These are phyloP conservation scores for Aquilaria sinensis DNA, from an alignment of 345 rosid species.

Conservation along the genomic window DNA sequence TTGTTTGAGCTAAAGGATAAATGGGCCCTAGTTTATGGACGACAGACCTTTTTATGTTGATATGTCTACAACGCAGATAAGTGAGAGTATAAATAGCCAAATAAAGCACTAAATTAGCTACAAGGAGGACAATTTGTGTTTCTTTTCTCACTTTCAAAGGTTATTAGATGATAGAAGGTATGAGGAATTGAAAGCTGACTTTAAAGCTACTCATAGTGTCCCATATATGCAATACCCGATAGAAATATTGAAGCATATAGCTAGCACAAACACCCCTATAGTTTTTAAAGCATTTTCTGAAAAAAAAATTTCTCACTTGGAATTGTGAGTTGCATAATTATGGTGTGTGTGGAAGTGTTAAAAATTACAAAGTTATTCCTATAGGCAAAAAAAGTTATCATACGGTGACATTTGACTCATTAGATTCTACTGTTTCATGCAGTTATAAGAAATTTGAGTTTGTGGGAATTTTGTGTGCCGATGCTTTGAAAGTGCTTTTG, in stretches of 20 bases:
- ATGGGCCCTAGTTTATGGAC: slow-evolving; percentile 28
- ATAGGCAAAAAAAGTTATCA: slow-evolving; percentile 18
- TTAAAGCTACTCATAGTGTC: slow-evolving; percentile 12
- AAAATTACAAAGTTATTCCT: slow-evolving; percentile 23
- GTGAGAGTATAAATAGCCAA: slow-evolving; percentile 15
- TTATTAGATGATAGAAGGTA: slow-evolving; percentile 24
- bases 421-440: slow-evolving; percentile 19
- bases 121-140: slow-evolving; percentile 21
- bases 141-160: slow-evolving; percentile 25
- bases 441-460: slow-evolving; percentile 31
- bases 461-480: slow-evolving; percentile 29
- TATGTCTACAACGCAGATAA: slow-evolving; percentile 12
- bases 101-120: slow-evolving; percentile 24
- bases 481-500: slow-evolving; percentile 27
- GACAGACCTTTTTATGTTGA: slow-evolving; percentile 29
- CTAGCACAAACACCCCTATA: slow-evolving; percentile 22
- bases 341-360: slow-evolving; percentile 10
- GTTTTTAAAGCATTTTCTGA: slow-evolving; percentile 24
- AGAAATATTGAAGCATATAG: slow-evolving; percentile 27
- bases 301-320: slow-evolving; percentile 22
- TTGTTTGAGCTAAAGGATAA: slow-evolving; percentile 26
- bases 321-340: slow-evolving; percentile 23
- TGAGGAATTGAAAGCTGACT: slow-evolving; percentile 32
- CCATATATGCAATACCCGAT: slow-evolving; percentile 21
- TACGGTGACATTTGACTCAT: slow-evolving; percentile 12